phyloP scores from a whole-genome alignment of 176 grass and related monocot species.

The Avena atlantica region DNA sequence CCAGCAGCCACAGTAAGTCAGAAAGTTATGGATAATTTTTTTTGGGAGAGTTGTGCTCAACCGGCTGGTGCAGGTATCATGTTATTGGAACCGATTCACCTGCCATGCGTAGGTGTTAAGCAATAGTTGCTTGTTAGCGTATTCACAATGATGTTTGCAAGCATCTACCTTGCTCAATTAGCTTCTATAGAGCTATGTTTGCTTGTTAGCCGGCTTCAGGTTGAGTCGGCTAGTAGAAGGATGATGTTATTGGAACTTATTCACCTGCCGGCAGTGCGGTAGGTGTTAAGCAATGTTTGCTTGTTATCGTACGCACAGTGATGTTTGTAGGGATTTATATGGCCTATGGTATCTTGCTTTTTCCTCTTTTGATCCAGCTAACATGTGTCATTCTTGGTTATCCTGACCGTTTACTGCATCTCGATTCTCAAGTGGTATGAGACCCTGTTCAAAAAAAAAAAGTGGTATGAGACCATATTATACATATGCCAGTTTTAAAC shows the following conservation, averaged over 20 bases:
- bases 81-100: neutral
- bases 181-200: too few relatives aligned
- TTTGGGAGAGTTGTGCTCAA: neutral
- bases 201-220: too few relatives aligned
- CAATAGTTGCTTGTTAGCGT: neutral
- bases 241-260: too few relatives aligned
- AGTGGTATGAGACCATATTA: too few relatives aligned
- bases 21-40: too few relatives aligned
- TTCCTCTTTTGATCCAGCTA: neutral
- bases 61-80: neutral
- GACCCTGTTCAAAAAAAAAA: too few relatives aligned
- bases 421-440: neutral
- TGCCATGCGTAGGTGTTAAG: neutral
- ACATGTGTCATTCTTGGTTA: neutral
- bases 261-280: too few relatives aligned
- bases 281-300: neutral
- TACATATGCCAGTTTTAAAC: neutral
- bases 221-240: too few relatives aligned
- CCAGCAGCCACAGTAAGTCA: too few relatives aligned
- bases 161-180: too few relatives aligned
- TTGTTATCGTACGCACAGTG: neutral
- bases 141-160: too few relatives aligned
- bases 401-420: neutral
- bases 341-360: neutral
- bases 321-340: conserved; percentile 3